Evolutionary conservation across 1,284 basidiomycete genomes (phyloP).

Genomic region (Malassezia japonica): DNA sequence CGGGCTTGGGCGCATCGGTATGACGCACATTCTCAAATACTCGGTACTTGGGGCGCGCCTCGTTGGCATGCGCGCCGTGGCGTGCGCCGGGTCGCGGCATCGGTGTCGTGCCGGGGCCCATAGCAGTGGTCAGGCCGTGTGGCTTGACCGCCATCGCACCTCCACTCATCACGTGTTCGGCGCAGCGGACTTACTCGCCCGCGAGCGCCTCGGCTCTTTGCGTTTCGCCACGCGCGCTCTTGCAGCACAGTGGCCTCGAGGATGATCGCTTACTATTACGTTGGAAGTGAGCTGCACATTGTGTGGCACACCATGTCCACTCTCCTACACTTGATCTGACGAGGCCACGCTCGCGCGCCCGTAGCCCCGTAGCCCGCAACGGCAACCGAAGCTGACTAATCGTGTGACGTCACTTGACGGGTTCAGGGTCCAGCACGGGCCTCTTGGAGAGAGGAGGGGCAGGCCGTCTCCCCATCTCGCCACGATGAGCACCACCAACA

Average conservation of each 20-base stretch:
- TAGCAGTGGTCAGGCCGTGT: not conserved
- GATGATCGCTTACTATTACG: not conserved
- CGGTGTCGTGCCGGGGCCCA: not conserved
- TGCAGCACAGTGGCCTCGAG: not conserved
- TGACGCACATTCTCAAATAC: slow-evolving; percentile 1
- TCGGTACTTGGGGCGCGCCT: not conserved
- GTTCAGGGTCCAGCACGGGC: slow-evolving; percentile 3
- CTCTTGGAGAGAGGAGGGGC: not conserved
- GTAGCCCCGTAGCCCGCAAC: not conserved
- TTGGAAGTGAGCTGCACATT: slow-evolving; percentile 1
- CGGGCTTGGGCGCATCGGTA: too few relatives aligned
- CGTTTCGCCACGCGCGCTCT: too few relatives aligned
- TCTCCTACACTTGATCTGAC: slow-evolving; percentile 10
- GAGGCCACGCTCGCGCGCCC: too few relatives aligned
- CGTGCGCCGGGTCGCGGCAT: too few relatives aligned
- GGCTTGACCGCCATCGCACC: slow-evolving; percentile 1
- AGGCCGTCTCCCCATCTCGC: not conserved
- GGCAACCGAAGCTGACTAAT: not conserved
- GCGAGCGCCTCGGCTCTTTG: too few relatives aligned
- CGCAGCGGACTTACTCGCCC: too few relatives aligned
- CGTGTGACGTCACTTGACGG: not conserved
- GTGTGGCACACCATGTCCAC: not conserved
- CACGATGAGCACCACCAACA: slow-evolving; percentile 19
- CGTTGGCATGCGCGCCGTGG: not conserved
- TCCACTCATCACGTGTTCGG: slow-evolving; percentile 6